Evolutionary conservation across 176 grass and related monocot species (phyloP), one percentile per base, ranked within the genome.

Genomic region (Phoenix dactylifera): DNA sequence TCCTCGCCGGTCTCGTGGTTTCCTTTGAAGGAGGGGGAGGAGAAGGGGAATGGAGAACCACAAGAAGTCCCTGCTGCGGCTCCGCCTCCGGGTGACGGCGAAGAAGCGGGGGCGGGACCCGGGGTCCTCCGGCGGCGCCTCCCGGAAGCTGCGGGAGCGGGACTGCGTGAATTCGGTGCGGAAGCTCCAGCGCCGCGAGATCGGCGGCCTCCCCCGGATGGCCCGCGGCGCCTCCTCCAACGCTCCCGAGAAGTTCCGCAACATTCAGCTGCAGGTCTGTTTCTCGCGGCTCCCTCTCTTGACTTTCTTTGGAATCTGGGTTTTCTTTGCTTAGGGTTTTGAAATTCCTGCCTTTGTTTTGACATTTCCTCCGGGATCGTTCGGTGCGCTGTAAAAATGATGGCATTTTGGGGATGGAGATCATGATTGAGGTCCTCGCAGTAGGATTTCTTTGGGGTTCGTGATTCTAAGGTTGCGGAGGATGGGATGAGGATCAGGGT

Each of bases 151-250:
- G 7, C 57, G 76, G 54, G 81, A 79, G 15, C 74, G 60, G 28
- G 71, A 70, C 15, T 56, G 76, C 3, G 35, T 85, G 12, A 98
- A 92, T 56, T 98, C 93, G 0, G 87, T 86, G 16, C 74, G 81
- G 52, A 98, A 98, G 87, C 87, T 98, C 50, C 79, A 83, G 76
- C 69, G 73, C 44, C 93, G 93, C 15, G 93, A 98, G 84, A 91
- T 98, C 65, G 87, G 93, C 9, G 78, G 77, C 0, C 81, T 74
- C 7, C 63, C 62, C 71, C 83, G 80, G 81, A 80, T 59, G 84
- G 84, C 5, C 52, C 81, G 59, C 67, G 79, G 17, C 4, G 75
- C 81, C 50, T 80, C 77, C 16, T 79, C 87, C 24, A 71, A 75
- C 57, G 84, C 83, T 20, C 84, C 84, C 32, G 87, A 98, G 76